Evolutionary conservation across 495 filamentous ascomycete species (phyloP), one percentile per base, ranked within the genome.

Genomic region (Friedmanniomyces simplex): DNA sequence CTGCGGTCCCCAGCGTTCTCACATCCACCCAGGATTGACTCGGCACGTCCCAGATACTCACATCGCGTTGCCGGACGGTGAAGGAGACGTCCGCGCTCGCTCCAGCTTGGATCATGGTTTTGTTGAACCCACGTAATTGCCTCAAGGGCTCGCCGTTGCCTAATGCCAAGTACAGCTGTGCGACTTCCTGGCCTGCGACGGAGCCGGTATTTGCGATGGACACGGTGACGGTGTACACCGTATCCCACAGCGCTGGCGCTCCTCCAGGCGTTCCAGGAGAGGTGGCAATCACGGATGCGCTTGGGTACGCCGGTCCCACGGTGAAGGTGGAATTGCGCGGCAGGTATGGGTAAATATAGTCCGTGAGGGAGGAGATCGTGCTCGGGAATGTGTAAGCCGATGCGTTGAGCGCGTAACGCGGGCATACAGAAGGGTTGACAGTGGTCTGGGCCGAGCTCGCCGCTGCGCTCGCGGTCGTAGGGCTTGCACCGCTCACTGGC

Each of bases 111-210:
- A 84, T 58, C 28, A 63, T 67, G n/a, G 78, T 54, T 72, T 83
- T 83, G 47, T 71, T 68, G 54, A 84, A 85, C 4, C 81, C 81
- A 10, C 82, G 69, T 26, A 84, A 72, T 66, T 81, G 81, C 63
- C 68, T 73, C 8, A 70, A 74, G 39, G 74, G 79, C 25, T 61
- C 60, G 11, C 25, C 49, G 28, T 41, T 52, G 37, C 30, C 36
- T 24, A 55, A 16, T 12, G 21, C 57, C 49, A 79, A 63, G 68
- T 75, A 84, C 61, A 86, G 70, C 69, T 86, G 82, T 0, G 79
- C 73, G 12, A 84, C 76, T 58, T 84, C 81, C 14, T 76, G 72
- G 30, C 78, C 81, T 11, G 69, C 61, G 0, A 79, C 73, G 0
- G 66, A 60, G 12, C 82, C 82, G 2, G 66, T 73, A 60, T 84